phyloP scores from a whole-genome alignment of 345 rosid species.

The Kandelia obovata region DNA sequence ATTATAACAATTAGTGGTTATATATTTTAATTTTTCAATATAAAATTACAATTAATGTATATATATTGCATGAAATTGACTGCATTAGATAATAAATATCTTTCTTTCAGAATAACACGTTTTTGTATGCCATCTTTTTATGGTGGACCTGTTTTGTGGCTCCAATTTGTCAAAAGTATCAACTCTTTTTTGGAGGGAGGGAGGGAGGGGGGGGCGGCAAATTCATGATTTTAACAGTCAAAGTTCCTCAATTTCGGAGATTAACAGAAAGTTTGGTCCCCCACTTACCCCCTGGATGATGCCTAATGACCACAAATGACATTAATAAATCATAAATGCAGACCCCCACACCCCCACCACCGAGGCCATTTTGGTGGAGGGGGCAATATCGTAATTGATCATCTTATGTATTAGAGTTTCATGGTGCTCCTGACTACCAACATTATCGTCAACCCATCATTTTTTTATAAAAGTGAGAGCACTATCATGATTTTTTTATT shows the following conservation, averaged over 20 bases:
- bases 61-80: background rate
- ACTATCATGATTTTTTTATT: background rate
- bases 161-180: slow-evolving; percentile 6
- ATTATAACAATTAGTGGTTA: too few relatives aligned
- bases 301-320: slow-evolving; percentile 1
- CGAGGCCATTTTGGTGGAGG: background rate
- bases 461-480: slow-evolving; percentile 13
- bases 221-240: slow-evolving; percentile 34
- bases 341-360: background rate
- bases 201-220: background rate
- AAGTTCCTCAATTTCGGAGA: slow-evolving; percentile 52
- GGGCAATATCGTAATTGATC: background rate
- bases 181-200: background rate
- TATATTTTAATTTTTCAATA: too few relatives aligned
- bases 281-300: slow-evolving; percentile 37
- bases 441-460: slow-evolving; percentile 13
- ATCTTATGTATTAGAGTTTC: slow-evolving; percentile 10
- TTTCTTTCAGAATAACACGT: background rate
- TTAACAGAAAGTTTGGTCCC: slow-evolving; percentile 38
- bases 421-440: slow-evolving; percentile 3
- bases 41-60: too few relatives aligned
- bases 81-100: background rate
- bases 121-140: background rate
- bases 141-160: background rate
- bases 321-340: background rate